Evolutionary conservation across 257 asterid genomes (phyloP), one percentile per base, ranked within the genome.

Genomic region (Prunella vulgaris): DNA sequence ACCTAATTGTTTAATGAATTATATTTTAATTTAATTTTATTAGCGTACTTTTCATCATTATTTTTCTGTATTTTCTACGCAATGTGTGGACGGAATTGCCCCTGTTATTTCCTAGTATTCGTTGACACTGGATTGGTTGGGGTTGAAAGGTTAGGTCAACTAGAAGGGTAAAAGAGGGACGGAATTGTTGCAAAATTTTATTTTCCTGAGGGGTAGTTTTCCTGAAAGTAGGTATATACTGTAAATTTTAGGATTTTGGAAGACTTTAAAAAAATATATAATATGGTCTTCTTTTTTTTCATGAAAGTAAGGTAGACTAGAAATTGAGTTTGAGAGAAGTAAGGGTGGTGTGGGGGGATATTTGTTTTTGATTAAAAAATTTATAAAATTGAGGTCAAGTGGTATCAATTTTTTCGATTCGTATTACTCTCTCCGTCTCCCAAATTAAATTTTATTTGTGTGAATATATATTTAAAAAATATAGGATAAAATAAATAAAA

Each of bases 1-100:
- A 83, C 87, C 87, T 72, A 80, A 75, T 65, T 76, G 73, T 59
- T 74, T 71, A 60, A 60, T 77, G 58, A 60, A 68, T 46, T 59
- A 25, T 38, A 46, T 38, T 68, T 66, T 7, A 60, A 68, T 46
- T 59, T 18, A 28, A 46, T 38, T 68, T 66, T 7, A 40, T 64
- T 48, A 24, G 44, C 60, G 18, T 64, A 40, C 35, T 60, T 76
- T 73, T 44, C 64, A 2, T 42, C 10, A 56, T 64, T 17, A 46
- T 60, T 42, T 75, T 65, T 37, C 40, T 40, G 24, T 49, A n/a
- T 12, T 46, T 68, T 10, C 17, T 49, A 78, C 72, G 76, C 70
- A 58, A 70, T 32, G 14, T 60, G 38, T 73, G 51, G 80, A 62
- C 80, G 65, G 40, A 46, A 53, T 56, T 77, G 71, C 79, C 81